Evolutionary conservation across 106 monocot genomes (phyloP).

Genomic region (Amphibolis antarctica): DNA sequence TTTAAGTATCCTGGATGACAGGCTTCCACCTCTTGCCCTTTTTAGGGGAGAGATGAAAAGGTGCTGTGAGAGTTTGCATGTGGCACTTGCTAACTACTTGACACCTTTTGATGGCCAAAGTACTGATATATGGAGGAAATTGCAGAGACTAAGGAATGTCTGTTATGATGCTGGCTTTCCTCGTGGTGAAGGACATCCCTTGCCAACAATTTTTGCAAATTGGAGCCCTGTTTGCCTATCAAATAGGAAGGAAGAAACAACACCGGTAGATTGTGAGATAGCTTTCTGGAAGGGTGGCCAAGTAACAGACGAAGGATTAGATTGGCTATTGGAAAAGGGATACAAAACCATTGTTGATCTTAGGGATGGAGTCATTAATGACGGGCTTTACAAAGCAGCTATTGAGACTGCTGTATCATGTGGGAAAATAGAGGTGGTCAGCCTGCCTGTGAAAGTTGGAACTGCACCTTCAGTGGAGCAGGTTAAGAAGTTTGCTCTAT

Average conservation of each 20-base stretch:
- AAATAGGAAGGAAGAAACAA: slow-evolving; percentile 19
- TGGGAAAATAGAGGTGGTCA: slow-evolving; percentile 62
- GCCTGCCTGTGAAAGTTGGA: slow-evolving; percentile 72
- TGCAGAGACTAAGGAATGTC: slow-evolving; percentile 85
- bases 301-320: slow-evolving; percentile 79
- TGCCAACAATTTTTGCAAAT: slow-evolving; percentile 72
- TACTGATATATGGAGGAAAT: slow-evolving; percentile 55
- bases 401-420: slow-evolving; percentile 41
- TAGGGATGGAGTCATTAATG: slow-evolving; percentile 48
- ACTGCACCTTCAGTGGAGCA: slow-evolving; percentile 77
- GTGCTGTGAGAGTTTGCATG: slow-evolving; percentile 83
- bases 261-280: slow-evolving; percentile 44
- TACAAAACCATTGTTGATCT: slow-evolving; percentile 95
- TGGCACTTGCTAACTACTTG: slow-evolving; percentile 75
- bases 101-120: slow-evolving; percentile 33
- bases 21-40: slow-evolving; percentile 75
- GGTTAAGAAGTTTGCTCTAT: slow-evolving; percentile 56
- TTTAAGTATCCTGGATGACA: slow-evolving; percentile 39
- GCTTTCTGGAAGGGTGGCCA: slow-evolving; percentile 99
- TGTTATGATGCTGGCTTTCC: slow-evolving; percentile 95
- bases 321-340: slow-evolving; percentile 66
- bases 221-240: slow-evolving; percentile 75
- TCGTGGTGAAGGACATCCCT: slow-evolving; percentile 49
- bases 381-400: slow-evolving; percentile 43
- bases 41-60: slow-evolving; percentile 90